Conservation (phyloP, 2,329 filamentous ascomycete species). For the Calonectria honghensis region DNA sequence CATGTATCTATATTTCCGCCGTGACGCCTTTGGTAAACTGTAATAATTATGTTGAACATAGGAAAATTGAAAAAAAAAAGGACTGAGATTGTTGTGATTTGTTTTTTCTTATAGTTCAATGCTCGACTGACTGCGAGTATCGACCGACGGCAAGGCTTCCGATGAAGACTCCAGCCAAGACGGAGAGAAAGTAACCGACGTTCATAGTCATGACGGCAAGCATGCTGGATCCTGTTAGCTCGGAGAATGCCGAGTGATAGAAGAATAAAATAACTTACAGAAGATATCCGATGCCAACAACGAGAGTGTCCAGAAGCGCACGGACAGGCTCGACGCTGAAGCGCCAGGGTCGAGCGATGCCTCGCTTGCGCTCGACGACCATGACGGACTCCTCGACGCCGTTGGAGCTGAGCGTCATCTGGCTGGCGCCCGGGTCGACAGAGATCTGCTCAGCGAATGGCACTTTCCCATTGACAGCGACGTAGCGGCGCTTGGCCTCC, state of each 20-base stretch:
- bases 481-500: constrained; percentile 84
- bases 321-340: constrained; percentile 86
- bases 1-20: background rate
- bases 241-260: background rate
- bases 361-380: constrained; percentile 77
- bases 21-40: constrained; percentile 10
- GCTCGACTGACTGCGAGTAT: constrained; percentile 72
- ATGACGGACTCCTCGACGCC: constrained; percentile 88
- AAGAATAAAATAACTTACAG: constrained; percentile 77
- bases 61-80: background rate
- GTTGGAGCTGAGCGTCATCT: constrained; percentile 79
- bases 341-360: constrained; percentile 81
- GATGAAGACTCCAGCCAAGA: constrained; percentile 88
- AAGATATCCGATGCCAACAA: constrained; percentile 87
- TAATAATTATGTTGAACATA: background rate
- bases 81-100: background rate
- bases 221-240: constrained; percentile 77
- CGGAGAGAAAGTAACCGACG: constrained; percentile 87
- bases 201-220: constrained; percentile 94
- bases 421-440: constrained; percentile 77
- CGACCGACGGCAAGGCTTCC: constrained; percentile 89
- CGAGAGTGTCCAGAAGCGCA: constrained; percentile 81
- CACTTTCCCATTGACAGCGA: constrained; percentile 81
- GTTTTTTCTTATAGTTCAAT: constrained; percentile 54
- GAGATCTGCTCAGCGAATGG: constrained; percentile 76